These are phyloP conservation scores for Fusarium camptoceras DNA, from an alignment of 2,329 filamentous ascomycete genomes.

Conservation along the genomic window DNA sequence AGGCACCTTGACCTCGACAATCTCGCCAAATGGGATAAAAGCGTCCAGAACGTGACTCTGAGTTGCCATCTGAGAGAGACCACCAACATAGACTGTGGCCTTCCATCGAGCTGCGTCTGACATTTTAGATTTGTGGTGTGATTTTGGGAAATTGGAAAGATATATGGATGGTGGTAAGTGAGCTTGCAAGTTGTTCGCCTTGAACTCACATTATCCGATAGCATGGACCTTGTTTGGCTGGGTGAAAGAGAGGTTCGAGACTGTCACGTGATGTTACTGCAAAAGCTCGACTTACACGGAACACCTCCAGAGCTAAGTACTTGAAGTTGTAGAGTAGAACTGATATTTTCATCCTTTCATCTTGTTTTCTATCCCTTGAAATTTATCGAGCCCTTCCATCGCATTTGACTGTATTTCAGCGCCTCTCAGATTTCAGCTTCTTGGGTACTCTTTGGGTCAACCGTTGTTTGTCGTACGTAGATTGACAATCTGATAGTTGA, in stretches of 20 bases:
- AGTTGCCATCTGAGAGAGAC: conserved; percentile 83
- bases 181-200: conserved; percentile 15
- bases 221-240: conserved; percentile 6
- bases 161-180: conserved; percentile 1
- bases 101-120: conserved; percentile 87
- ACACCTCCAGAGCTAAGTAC: neutral
- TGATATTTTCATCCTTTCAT: neutral
- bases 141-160: neutral
- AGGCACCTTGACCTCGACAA: conserved; percentile 89
- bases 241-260: conserved; percentile 20
- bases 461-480: neutral
- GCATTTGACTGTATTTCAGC: neutral
- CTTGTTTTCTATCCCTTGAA: neutral
- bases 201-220: conserved; percentile 20
- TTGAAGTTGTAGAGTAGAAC: neutral
- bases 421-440: neutral
- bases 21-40: conserved; percentile 97
- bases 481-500: neutral
- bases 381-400: neutral
- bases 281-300: conserved; percentile 8
- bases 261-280: conserved; percentile 35
- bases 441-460: neutral
- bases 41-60: conserved; percentile 83
- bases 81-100: conserved; percentile 91
- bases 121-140: conserved; percentile 62